These are phyloP conservation scores for Setaria italica DNA, from an alignment of 202 grass and related monocot genomes.

Conservation along the genomic window DNA sequence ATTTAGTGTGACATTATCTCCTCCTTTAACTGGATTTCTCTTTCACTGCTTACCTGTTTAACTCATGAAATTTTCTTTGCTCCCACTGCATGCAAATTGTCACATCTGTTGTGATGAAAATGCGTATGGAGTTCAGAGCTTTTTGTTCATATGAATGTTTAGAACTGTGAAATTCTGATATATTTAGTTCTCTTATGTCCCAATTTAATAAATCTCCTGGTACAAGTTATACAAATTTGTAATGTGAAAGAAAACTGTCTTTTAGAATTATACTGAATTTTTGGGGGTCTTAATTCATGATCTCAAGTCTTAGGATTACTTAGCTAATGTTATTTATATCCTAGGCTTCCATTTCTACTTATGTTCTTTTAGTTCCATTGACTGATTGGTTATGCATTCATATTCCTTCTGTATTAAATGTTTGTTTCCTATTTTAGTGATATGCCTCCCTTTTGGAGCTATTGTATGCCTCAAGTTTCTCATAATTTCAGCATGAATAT, in stretches of 20 bases:
- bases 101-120: neutral
- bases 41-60: neutral
- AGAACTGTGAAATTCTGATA: slow-evolving; percentile 8
- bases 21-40: slow-evolving; percentile 9
- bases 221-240: neutral
- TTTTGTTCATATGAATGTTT: neutral
- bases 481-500: neutral
- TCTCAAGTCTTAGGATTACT: neutral
- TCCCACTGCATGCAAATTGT: slow-evolving; percentile 6
- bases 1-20: slow-evolving; percentile 18
- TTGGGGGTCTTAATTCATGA: neutral
- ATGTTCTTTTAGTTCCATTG: neutral
- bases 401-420: slow-evolving; percentile 11
- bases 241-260: neutral
- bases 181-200: slow-evolving; percentile 10
- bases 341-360: too few relatives aligned
- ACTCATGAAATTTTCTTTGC: slow-evolving; percentile 2
- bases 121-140: slow-evolving; percentile 2
- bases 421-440: neutral
- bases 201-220: neutral
- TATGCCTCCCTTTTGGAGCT: slow-evolving; percentile 13
- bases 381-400: neutral
- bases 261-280: neutral
- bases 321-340: too few relatives aligned
- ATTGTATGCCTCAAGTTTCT: neutral